Evolutionary conservation across 2,329 filamentous ascomycete species (phyloP), one percentile per base, ranked within the genome.

Genomic region (Paradendryphiella salina): DNA sequence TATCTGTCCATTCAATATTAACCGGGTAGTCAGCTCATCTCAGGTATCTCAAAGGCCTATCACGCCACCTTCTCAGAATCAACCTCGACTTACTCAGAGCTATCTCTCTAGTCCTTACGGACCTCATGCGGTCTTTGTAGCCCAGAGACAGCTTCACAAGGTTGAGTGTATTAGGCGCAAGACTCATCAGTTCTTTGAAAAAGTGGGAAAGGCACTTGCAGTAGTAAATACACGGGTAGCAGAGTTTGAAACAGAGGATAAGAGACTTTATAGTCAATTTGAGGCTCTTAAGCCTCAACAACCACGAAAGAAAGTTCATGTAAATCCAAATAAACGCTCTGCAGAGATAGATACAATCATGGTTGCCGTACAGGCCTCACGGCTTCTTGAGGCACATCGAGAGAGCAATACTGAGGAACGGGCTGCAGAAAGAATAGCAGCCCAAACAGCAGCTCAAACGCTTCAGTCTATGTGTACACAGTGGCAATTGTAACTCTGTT

Each of bases 401-500:
- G 40, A 43, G 9, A 23, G 6, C 13, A 33, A 43, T 15, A 32
- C 40, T 34, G 14, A 43, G 15, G 40, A 43, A 43, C 14, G 17
- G 40, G 40, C 29, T 20, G 26, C 26, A 21, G 40, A 43, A 23
- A 43, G 40, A 18, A 18, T 45, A 29, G 42, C 32, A 45, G 42
- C 32, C 36, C 4, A 45, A 29, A 45, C 20, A 45, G 42, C 32
- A 45, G 42, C 42, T 45, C 13, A 45, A 37, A 45, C 32, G 42
- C 42, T 45, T 36, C 9, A 45, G 31, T 45, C 42, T 37, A 45
- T 45, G 31, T 45, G 32, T 36, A 45, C 32, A 37, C 32, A 45
- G 42, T 29, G 32, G 42, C 14, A 45, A 45, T 45, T 37, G 20
- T 45, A 37, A 29, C 13, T 35, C 5, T 21, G 20, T 45, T 45